Conservation (phyloP, 2,329 filamentous ascomycete species). For the Neophaeococcomyces aloes region DNA sequence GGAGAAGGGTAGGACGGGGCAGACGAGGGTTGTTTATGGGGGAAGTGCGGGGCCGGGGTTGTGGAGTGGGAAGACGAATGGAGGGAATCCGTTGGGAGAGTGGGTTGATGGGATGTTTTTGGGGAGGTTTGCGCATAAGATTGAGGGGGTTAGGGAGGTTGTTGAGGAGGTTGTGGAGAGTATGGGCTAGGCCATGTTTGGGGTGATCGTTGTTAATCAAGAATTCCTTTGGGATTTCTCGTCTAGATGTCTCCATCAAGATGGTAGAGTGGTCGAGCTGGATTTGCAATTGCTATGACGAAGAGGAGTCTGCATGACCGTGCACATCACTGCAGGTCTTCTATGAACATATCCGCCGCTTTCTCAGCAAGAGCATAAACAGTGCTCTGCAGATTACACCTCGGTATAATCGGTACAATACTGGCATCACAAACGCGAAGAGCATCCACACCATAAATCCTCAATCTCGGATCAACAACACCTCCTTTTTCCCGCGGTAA, state of each 20-base stretch:
- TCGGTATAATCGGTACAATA: slow-evolving; percentile 27
- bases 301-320: too few relatives aligned
- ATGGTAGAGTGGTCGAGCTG: too few relatives aligned
- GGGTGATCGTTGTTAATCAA: too few relatives aligned
- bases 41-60: slow-evolving; percentile 73
- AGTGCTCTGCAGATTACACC: slow-evolving; percentile 29
- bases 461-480: slow-evolving; percentile 25
- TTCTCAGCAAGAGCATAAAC: slow-evolving; percentile 30
- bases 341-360: slow-evolving; percentile 23
- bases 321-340: background rate
- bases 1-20: slow-evolving; percentile 41
- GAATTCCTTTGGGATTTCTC: too few relatives aligned
- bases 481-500: slow-evolving; percentile 23
- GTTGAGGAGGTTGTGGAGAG: slow-evolving; percentile 56
- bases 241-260: too few relatives aligned
- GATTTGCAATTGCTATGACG: too few relatives aligned
- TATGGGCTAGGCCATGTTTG: too few relatives aligned
- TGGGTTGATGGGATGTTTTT: slow-evolving; percentile 72
- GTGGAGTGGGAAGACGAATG: slow-evolving; percentile 40
- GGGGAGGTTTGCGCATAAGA: slow-evolving; percentile 70
- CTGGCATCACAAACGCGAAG: slow-evolving; percentile 29
- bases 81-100: slow-evolving; percentile 43
- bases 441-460: slow-evolving; percentile 25
- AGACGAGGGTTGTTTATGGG: slow-evolving; percentile 65
- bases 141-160: slow-evolving; percentile 59